Evolutionary conservation across 1,284 basidiomycete species (phyloP).

Genomic region (Neonothopanus nambi): DNA sequence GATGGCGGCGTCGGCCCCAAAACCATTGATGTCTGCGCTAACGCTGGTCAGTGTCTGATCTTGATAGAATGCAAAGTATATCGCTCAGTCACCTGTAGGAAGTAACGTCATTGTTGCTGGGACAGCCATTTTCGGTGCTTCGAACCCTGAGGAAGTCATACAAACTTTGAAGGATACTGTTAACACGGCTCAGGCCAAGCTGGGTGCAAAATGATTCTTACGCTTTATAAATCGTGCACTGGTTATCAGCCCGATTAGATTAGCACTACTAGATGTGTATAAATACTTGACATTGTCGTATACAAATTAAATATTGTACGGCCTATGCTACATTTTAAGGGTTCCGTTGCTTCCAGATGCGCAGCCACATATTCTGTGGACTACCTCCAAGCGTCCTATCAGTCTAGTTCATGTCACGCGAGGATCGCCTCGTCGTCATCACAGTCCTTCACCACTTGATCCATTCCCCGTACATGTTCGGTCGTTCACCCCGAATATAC

Average conservation of each 20-base stretch:
- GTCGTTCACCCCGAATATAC: conserved; percentile 69
- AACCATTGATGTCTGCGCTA: conserved; percentile 87
- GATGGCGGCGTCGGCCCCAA: conserved; percentile 96
- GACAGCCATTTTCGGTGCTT: conserved; percentile 90
- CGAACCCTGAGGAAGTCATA: conserved; percentile 81
- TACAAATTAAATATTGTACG: background rate
- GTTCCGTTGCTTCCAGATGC: too few relatives aligned
- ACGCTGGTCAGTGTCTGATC: conserved; percentile 66
- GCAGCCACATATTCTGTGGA: too few relatives aligned
- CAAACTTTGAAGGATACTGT: conserved; percentile 71
- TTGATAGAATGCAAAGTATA: background rate
- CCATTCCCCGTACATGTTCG: conserved; percentile 81
- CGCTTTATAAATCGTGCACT: background rate
- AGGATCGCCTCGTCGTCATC: too few relatives aligned
- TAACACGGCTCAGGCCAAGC: conserved; percentile 62
- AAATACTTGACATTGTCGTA: background rate
- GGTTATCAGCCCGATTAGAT: background rate
- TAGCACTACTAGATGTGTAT: background rate
- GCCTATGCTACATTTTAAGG: too few relatives aligned
- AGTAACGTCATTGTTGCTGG: conserved; percentile 99
- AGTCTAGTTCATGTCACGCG: too few relatives aligned
- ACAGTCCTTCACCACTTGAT: conserved; percentile 41
- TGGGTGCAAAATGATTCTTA: conserved; percentile 24
- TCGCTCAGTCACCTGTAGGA: conserved; percentile 46
- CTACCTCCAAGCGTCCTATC: too few relatives aligned